A percentile compares a stretch with the other conserved stretches of the same genome.
phyloP scores from a whole-genome alignment of 768 basidiomycete species.

The Myochromella boudieri region DNA sequence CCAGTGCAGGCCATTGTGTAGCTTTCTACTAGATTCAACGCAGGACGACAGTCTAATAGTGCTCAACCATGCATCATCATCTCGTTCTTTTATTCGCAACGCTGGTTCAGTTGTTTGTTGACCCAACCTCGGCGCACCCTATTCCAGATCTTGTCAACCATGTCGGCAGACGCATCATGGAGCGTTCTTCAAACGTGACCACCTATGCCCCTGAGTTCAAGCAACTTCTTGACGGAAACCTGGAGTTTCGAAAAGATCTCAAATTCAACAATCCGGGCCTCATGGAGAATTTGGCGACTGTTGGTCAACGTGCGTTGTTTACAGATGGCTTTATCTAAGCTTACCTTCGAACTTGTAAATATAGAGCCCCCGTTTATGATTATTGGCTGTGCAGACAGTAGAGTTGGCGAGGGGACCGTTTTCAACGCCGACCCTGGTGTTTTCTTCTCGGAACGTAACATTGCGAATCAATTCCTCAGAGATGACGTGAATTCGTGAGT shows the following conservation, averaged over 20 bases:
- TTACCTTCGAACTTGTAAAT: background rate
- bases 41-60: background rate
- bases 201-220: background rate
- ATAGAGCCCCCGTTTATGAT: conserved; percentile 19
- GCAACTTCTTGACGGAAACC: background rate
- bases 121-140: background rate
- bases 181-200: background rate
- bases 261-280: background rate
- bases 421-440: conserved; percentile 20
- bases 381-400: conserved; percentile 20
- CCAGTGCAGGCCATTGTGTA: background rate
- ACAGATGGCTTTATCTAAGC: background rate
- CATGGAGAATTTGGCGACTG: background rate
- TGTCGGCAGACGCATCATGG: background rate
- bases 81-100: background rate
- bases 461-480: conserved; percentile 20
- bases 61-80: background rate
- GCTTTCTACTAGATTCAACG: background rate
- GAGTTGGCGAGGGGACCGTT: conserved; percentile 20
- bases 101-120: background rate
- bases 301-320: background rate
- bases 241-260: background rate
- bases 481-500: conserved; percentile 17
- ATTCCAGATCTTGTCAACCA: background rate
- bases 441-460: conserved; percentile 21